These are phyloP conservation scores for Allantophomopsis lycopodina DNA, from an alignment of 2,329 filamentous ascomycete species.

Conservation along the genomic window DNA sequence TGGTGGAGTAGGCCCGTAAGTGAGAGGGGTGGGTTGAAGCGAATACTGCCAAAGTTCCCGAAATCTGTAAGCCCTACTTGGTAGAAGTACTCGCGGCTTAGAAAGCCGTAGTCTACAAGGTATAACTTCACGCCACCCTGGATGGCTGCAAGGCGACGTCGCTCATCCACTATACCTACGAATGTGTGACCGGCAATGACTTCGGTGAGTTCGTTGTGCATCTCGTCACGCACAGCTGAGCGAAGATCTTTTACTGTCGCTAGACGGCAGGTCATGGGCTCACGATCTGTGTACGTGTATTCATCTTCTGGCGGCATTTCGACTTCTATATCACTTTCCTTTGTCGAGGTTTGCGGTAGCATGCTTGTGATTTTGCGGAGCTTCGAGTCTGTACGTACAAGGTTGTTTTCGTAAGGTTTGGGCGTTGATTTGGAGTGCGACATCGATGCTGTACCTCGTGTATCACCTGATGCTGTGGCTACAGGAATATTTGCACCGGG, in stretches of 20 bases:
- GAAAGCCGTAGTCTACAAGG: conserved; percentile 82
- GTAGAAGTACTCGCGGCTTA: conserved; percentile 85
- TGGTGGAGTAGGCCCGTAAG: conserved; percentile 59
- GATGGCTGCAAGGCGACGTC: conserved; percentile 76
- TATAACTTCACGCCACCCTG: conserved; percentile 88
- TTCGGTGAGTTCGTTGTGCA: conserved; percentile 78
- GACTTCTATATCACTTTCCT: conserved; percentile 14
- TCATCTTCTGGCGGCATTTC: conserved; percentile 23
- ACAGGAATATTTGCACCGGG: conserved; percentile 41
- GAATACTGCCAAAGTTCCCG: conserved; percentile 80
- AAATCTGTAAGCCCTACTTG: conserved; percentile 92
- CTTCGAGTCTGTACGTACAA: conserved; percentile 80
- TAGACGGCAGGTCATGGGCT: conserved; percentile 57
- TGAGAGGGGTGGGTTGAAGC: conserved; percentile 62
- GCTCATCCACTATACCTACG: conserved; percentile 82
- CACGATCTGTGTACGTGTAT: conserved; percentile 61
- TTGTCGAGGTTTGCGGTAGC: conserved; percentile 47
- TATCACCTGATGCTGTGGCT: conserved; percentile 10
- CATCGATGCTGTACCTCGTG: conserved; percentile 7
- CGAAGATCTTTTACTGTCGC: conserved; percentile 80
- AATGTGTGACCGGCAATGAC: conserved; percentile 83
- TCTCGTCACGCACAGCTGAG: conserved; percentile 62
- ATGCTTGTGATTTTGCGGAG: conserved; percentile 94
- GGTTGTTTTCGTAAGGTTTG: conserved; percentile 67
- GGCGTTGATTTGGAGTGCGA: conserved; percentile 21